These are phyloP conservation scores for Penicillium brasilianum DNA, from an alignment of 2,329 filamentous ascomycete genomes.

Conservation along the genomic window DNA sequence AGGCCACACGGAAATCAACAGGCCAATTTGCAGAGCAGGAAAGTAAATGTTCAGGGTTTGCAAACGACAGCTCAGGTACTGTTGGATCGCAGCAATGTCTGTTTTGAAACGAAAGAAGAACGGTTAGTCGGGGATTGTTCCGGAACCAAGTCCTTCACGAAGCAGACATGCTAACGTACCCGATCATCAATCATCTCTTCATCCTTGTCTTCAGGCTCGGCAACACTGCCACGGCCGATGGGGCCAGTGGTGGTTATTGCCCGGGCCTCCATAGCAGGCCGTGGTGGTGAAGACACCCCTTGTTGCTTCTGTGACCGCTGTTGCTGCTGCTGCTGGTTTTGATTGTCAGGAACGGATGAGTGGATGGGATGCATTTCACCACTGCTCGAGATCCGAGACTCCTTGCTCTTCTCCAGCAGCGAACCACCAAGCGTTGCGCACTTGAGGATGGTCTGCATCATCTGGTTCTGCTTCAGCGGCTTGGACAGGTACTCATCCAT, in stretches of 20 bases:
- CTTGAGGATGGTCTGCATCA: slow-evolving; percentile 97
- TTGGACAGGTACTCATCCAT: slow-evolving; percentile 99
- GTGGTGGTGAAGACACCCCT: slow-evolving; percentile 30
- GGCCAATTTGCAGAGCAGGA: slow-evolving; percentile 29
- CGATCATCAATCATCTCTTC: slow-evolving; percentile 20
- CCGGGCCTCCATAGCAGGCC: slow-evolving; percentile 65
- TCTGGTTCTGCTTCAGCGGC: slow-evolving; percentile 92
- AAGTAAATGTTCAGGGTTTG: slow-evolving; percentile 35
- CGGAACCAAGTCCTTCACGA: slow-evolving; percentile 7
- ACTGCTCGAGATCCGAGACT: slow-evolving; percentile 47
- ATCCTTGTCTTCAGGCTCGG: slow-evolving; percentile 58
- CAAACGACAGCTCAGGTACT: slow-evolving; percentile 48
- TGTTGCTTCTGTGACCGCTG: slow-evolving; percentile 26
- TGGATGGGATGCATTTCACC: slow-evolving; percentile 45
- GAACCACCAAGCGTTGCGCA: slow-evolving; percentile 81
- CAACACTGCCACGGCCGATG: slow-evolving; percentile 59
- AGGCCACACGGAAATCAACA: slow-evolving; percentile 34
- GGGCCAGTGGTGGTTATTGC: slow-evolving; percentile 72
- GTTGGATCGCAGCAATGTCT: slow-evolving; percentile 55
- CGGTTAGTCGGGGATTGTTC: slow-evolving; percentile 11
- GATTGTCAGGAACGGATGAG: slow-evolving; percentile 38
- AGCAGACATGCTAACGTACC: slow-evolving; percentile 18
- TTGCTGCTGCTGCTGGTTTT: slow-evolving; percentile 43
- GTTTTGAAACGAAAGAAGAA: slow-evolving; percentile 11
- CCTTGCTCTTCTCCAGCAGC: slow-evolving; percentile 50